Base-by-base conservation (phyloP, 2,329 filamentous ascomycete species). In the Atkinsonella texensis region DNA sequence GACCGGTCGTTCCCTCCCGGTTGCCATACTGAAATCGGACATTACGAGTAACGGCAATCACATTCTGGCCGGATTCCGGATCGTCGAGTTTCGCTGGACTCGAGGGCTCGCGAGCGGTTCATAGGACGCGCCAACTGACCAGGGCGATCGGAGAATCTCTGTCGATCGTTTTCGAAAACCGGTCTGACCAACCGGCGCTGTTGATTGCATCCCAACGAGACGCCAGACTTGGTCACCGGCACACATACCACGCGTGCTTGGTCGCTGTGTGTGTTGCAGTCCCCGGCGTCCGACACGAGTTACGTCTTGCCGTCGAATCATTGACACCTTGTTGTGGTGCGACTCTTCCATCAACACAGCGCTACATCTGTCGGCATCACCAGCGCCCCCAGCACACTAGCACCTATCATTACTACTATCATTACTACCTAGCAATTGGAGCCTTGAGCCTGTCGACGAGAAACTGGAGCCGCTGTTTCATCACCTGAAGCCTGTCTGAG, bases 161-260 rank as follows among this genome's bases (percentile, higher is more conserved):
- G n/a, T 45, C 48, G 23, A 15, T 18, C 38, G 4, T 23, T 28
- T 50, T 46, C 3, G 41, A 17, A 46, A 50, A 46, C 41, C 17
- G 23, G 38, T 42, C 49, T 35, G 31, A 20, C 49, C 49, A 51
- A 43, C 49, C 49, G 47, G 44, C 40, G 23, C 31, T 33, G 31
- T 31, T 7, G 17, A 7, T 23, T 13, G 28, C 18, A 17, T 33
- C 44, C 17, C 20, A 18, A 23, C 28, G n/a, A 7, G 43, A 11
- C 28, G 31, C 17, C 28, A 28, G 39, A 28, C 41, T 23, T 50
- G 31, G 49, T 41, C 41, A 38, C 43, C 42, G 42, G 42, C 42
- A 50, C n/a, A 45, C 28, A 44, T 17, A 40, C 31, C 41, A 31
- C 33, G 10, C 38, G 32, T 39, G 45, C 28, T 40, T 38, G 15